Base-by-base conservation (phyloP, 1,284 basidiomycete genomes). In the Malassezia globosa region DNA sequence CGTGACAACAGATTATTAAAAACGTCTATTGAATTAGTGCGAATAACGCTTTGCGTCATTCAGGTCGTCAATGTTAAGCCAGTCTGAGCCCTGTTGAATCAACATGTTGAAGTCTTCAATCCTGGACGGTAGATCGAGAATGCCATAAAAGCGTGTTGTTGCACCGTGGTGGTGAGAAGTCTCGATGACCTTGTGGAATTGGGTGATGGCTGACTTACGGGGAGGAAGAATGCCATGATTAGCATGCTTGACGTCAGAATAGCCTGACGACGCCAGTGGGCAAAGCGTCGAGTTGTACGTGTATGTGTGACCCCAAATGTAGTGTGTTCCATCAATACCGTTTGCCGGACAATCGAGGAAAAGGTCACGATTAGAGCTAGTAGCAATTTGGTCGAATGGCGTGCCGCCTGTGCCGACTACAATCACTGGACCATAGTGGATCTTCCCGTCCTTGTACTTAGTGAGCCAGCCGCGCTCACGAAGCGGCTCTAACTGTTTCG, bases 401-500 rank as follows among this genome's bases (percentile, higher is more conserved):
- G 59, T 65, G 45, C 61, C 61, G 14, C 64, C 64, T n/a, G 64
- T 66, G 23, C 62, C 48, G 8, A 66, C 48, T 7, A 62, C 51
- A 10, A 39, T 33, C 5, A 63, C 31, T 0, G 63, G 64, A 7
- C 64, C 64, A 47, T 47, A 48, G 18, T 19, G 46, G 10, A 51
- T n/a, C 13, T 34, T 49, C 37, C 49, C 54, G 34, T 51, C 24
- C 16, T 44, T 46, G 39, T 48, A 56, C 10, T 31, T n/a, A 5
- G 58, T 64, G 10, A 67, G 51, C 54, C 55, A 66, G 21, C 55
- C 49, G 8, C 49, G 42, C 19, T 45, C 7, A 3, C 55, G 48
- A 4, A 67, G 29, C 1, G 59, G 64, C 11, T 45, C 47, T 19
- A 66, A 53, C 33, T 51, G 54, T 10, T 35, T n/a, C 2, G 58